Conservation (phyloP, 805 yeast species). For the Blastobotrys americana region DNA sequence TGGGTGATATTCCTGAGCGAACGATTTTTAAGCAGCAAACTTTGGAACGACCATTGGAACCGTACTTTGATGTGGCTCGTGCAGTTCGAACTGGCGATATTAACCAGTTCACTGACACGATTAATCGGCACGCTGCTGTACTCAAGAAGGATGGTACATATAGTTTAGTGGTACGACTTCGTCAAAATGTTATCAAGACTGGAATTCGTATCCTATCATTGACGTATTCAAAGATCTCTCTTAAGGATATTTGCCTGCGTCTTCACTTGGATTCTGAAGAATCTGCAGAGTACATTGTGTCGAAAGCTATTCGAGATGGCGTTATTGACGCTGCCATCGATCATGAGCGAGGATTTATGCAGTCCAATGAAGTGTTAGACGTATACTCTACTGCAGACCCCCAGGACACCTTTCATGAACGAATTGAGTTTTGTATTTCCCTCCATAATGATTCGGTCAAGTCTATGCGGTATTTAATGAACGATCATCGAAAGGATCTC, state of each 20-base stretch:
- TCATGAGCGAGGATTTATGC: conserved; percentile 86
- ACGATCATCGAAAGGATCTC: conserved; percentile 43
- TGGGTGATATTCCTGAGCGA: conserved; percentile 95
- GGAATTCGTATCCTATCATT: conserved; percentile 91
- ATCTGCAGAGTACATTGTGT: conserved; percentile 92
- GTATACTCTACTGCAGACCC: conserved; percentile 84
- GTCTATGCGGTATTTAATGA: conserved; percentile 85
- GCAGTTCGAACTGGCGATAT: conserved; percentile 93
- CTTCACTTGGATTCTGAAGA: conserved; percentile 90
- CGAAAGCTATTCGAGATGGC: conserved; percentile 94
- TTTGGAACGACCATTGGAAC: conserved; percentile 55
- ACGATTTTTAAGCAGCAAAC: conserved; percentile 63
- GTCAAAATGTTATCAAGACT: conserved; percentile 96
- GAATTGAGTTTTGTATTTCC: conserved; percentile 86
- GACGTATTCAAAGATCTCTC: conserved; percentile 82
- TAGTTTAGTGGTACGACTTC: conserved; percentile 76
- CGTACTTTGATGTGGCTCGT: conserved; percentile 79
- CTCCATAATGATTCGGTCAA: conserved; percentile 88
- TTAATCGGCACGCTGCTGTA: conserved; percentile 51
- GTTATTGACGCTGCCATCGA: conserved; percentile 92
- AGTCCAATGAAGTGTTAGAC: conserved; percentile 78
- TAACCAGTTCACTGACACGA: conserved; percentile 64
- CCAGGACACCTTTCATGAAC: conserved; percentile 79
- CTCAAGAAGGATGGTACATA: conserved; percentile 74
- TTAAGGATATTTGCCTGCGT: conserved; percentile 89